A percentile compares a stretch with the other conserved stretches of the same genome.
phyloP scores from a whole-genome alignment of 495 filamentous ascomycete species.

The Daldinia caldariorum region DNA sequence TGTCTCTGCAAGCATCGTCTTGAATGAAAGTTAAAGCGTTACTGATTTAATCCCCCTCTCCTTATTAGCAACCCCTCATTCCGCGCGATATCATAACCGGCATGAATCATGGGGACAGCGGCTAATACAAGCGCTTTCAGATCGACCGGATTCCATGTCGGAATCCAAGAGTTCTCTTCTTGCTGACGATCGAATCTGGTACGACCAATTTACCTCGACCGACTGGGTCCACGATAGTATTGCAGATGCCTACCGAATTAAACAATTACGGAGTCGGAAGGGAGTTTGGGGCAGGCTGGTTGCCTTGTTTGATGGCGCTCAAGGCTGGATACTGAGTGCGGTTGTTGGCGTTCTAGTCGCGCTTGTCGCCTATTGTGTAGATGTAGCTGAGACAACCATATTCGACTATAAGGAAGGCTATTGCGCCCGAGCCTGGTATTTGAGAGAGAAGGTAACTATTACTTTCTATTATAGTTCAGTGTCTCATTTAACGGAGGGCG shows the following conservation, averaged over 20 bases:
- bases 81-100: conserved; percentile 69
- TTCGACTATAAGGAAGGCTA: conserved; percentile 94
- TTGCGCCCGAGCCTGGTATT: conserved; percentile 76
- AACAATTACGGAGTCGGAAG: conserved; percentile 80
- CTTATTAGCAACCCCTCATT: conserved; percentile 36
- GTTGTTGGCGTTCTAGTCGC: conserved; percentile 91
- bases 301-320: conserved; percentile 83
- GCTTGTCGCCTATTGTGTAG: conserved; percentile 85
- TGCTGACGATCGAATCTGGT: conserved; percentile 92
- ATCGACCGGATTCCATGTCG: conserved; percentile 60
- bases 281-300: conserved; percentile 82
- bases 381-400: conserved; percentile 81
- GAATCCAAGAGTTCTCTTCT: conserved; percentile 69
- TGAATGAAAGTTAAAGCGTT: not conserved
- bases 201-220: conserved; percentile 98
- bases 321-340: conserved; percentile 95
- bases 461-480: not conserved
- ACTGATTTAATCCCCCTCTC: conserved; percentile 11
- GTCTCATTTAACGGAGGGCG: not conserved
- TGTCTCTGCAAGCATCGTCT: conserved; percentile 27
- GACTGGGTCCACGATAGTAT: conserved; percentile 99
- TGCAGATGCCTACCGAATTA: conserved; percentile 89
- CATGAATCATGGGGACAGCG: conserved; percentile 68
- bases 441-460: conserved; percentile 68
- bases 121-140: conserved; percentile 60